Base-by-base conservation (phyloP, 306 rosid species). In the Comarum palustre region DNA sequence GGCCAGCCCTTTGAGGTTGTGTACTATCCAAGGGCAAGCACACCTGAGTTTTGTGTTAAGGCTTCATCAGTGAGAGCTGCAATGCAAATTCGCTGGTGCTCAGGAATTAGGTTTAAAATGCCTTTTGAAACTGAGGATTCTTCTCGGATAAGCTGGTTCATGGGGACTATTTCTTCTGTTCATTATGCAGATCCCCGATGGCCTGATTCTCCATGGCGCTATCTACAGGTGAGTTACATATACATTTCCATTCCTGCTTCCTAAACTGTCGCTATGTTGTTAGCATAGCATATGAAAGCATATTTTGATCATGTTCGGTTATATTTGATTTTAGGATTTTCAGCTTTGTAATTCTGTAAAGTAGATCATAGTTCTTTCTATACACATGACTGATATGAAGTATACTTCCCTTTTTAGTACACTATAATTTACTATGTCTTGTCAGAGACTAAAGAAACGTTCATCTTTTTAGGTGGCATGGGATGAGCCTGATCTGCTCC, bases 401-500 rank as follows among this genome's bases (percentile, higher is more conserved):
- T 3, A 27, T 42, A 41, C 55, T 15, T 9, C 12, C 55, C 19
- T 19, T 57, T 4, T 58, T 16, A 15, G 39, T 39, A 16, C n/a
- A 39, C 73, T 73, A 4, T 38, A 36, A 52, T 60, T 13, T 20
- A 24, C n/a, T 22, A 54, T 54, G 50, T 69, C 20, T 39, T 41
- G 55, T 27, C 14, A 25, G 14, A 5, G 14, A 58, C 11, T 72
- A 10, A 72, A 17, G n/a, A 5, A 58, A 42, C 5, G 19, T 9
- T 72, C 54, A 1, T 58, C 8, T 55, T 80, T 62, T 72, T 24
- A 94, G 98, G 98, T 91, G 14, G 80, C 83, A 45, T 95, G 99
- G 99, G 99, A 95, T 73, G 99, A 95, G 71, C 99, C 97, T 22
- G 99, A 95, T 76, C 79, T 95, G 29, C 97, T 95, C 64, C 99